Evolutionary conservation across 768 basidiomycete genomes (phyloP).

Genomic region (Pulveroboletus frians): DNA sequence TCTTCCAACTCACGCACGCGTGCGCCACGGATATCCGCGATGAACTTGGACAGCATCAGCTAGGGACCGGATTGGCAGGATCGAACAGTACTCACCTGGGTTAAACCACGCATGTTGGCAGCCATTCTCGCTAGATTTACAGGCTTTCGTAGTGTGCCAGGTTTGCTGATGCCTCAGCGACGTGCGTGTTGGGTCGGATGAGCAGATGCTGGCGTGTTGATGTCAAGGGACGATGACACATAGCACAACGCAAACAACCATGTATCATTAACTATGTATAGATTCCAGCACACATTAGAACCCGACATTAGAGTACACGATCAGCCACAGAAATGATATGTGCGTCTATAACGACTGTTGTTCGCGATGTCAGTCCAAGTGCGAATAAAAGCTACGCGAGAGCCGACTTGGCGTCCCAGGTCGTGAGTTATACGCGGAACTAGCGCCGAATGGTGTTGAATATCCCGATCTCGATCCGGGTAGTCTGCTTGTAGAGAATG

Average conservation of each 20-base stretch:
- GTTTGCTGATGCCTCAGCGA: neutral
- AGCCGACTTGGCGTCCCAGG: slow-evolving; percentile 62
- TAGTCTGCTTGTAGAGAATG: slow-evolving; percentile 34
- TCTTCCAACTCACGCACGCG: slow-evolving; percentile 95
- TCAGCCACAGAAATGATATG: neutral
- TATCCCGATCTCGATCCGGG: slow-evolving; percentile 51
- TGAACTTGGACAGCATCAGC: slow-evolving; percentile 60
- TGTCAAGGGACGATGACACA: neutral
- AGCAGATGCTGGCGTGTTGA: neutral
- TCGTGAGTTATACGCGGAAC: slow-evolving; percentile 48
- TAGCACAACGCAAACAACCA: neutral
- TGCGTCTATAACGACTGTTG: slow-evolving; percentile 10
- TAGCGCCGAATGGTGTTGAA: slow-evolving; percentile 48
- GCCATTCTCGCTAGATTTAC: slow-evolving; percentile 52
- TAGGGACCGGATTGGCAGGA: neutral
- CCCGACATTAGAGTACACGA: slow-evolving; percentile 18
- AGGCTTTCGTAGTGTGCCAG: neutral
- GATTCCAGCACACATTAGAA: slow-evolving; percentile 11
- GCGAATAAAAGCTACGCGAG: slow-evolving; percentile 35
- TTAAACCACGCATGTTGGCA: slow-evolving; percentile 85
- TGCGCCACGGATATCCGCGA: slow-evolving; percentile 97
- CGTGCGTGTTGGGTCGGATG: neutral
- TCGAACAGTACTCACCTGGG: slow-evolving; percentile 56
- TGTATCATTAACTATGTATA: neutral
- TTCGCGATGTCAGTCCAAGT: slow-evolving; percentile 9